Base-by-base conservation (phyloP, 23 red algal species). In the Gracilaria gracilis region DNA sequence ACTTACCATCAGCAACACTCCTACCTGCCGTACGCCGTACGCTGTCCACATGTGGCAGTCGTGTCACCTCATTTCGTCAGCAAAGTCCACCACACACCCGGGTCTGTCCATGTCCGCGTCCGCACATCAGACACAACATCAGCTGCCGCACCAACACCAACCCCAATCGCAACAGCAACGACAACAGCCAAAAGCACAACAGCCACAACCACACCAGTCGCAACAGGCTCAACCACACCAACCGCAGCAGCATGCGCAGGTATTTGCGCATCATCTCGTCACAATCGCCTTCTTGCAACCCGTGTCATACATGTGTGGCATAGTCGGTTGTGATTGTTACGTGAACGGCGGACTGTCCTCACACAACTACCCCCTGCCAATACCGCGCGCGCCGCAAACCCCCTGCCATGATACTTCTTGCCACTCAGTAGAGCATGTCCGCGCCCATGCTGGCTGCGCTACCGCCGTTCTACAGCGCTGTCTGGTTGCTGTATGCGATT, bases 311-410 rank as follows among this genome's bases (percentile, higher is more conserved):
- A 44, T 88, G 50, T 91, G 87, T 32, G 87, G 87, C 24, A 71
- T 82, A 19, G 61, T 91, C 2, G 87, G 87, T 34, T 91, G 87
- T 81, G 88, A 91, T 39, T 91, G 87, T 44, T 81, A 54, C 31
- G n/a, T 91, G 15, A 91, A 82, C 49, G 64, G 75, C 78, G 87
- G 87, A 19, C 38, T 91, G 37, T 91, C 87, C 21, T 82, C 75
- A 9, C 87, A 91, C 32, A 54, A 49, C n/a, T 91, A 55, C 29
- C 87, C 81, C 58, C 59, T 71, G 27, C 87, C 87, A 27, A 31
- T 91, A 67, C 62, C 75, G 29, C 42, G 64, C 36, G 20, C 24
- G 4, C 37, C 87, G 27, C 27, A n/a, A 50, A 42, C 69, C 85
- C 12, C 15, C 85, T 8, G 70, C 47, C 21, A 21, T 67, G 14